phyloP scores from a whole-genome alignment of 805 yeast genomes.

The Yarrowia sp. region DNA sequence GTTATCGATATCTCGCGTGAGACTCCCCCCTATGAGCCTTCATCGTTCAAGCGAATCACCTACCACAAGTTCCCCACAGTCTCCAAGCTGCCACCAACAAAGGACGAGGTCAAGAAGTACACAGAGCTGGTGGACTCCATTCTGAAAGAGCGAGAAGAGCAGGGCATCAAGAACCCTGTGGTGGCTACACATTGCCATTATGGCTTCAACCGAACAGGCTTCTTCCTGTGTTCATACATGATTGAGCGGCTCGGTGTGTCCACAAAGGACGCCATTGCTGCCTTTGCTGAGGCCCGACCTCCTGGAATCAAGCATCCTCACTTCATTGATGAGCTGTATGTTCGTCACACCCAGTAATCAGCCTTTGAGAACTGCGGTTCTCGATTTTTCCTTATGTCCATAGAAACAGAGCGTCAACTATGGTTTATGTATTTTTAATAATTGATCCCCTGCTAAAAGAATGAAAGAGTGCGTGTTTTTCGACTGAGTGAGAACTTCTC shows the following conservation, averaged over 20 bases:
- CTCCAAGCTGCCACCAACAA: slow-evolving; percentile 76
- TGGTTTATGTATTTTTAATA: slow-evolving; percentile 10
- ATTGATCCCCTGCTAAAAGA: not conserved
- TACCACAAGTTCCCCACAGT: slow-evolving; percentile 80
- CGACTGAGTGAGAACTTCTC: no score
- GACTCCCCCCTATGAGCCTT: slow-evolving; percentile 74
- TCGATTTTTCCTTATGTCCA: not conserved
- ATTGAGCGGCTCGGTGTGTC: slow-evolving; percentile 65
- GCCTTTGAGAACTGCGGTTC: not conserved
- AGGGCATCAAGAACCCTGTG: slow-evolving; percentile 49
- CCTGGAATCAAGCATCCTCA: slow-evolving; percentile 84
- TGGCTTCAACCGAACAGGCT: slow-evolving; percentile 82
- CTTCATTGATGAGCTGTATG: slow-evolving; percentile 73
- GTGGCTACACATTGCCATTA: slow-evolving; percentile 81
- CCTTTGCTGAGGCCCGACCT: slow-evolving; percentile 62
- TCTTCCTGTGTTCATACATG: slow-evolving; percentile 70
- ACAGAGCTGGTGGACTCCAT: slow-evolving; percentile 61
- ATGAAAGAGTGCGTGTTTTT: no score
- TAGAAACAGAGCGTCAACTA: slow-evolving; percentile 35
- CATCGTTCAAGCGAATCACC: slow-evolving; percentile 58
- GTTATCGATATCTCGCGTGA: slow-evolving; percentile 70
- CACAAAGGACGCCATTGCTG: slow-evolving; percentile 68
- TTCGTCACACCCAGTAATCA: slow-evolving; percentile 55
- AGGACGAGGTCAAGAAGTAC: slow-evolving; percentile 63
- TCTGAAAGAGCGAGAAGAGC: slow-evolving; percentile 46